phyloP scores from a whole-genome alignment of 75 land plant genomes.

The Pseudotsuga menziesii region DNA sequence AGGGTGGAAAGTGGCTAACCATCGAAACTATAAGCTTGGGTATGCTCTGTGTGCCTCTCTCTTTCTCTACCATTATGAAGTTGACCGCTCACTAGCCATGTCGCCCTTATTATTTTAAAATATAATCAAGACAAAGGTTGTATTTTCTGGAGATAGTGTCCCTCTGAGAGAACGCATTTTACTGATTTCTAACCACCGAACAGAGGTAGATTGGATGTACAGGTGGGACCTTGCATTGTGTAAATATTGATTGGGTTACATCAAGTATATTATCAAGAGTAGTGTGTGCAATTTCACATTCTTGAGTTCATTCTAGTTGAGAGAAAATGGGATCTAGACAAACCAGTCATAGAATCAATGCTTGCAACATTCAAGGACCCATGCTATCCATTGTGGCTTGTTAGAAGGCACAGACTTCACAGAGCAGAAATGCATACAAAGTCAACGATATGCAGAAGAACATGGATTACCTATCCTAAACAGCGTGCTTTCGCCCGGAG shows the following conservation, averaged over 20 bases:
- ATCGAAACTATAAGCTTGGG: no score
- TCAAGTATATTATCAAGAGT: conserved; percentile 89
- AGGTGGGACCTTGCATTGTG: conserved; percentile 91
- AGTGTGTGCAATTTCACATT: conserved; percentile 82
- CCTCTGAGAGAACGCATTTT: conserved; percentile 66
- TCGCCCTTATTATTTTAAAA: conserved; percentile 97
- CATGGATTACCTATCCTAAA: conserved; percentile 68
- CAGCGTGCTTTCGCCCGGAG: conserved; percentile 81
- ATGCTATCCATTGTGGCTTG: conserved; percentile 79
- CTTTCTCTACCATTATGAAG: conserved; percentile 15
- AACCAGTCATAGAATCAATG: conserved; percentile 46
- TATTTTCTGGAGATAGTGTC: conserved; percentile 80
- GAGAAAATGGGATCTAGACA: conserved; percentile 87
- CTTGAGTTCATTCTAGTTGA: conserved; percentile 86
- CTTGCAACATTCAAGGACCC: conserved; percentile 62
- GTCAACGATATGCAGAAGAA: conserved; percentile 70
- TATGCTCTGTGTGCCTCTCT: no score
- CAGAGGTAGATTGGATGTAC: conserved; percentile 99
- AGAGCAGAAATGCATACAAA: conserved; percentile 66
- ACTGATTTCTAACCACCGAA: conserved; percentile 84
- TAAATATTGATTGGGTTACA: conserved; percentile 61
- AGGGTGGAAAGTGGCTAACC: no score
- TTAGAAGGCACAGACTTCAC: conserved; percentile 93
- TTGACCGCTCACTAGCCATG: conserved; percentile 78
- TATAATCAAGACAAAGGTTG: conserved; percentile 76